Conservation (phyloP, 2,329 filamentous ascomycete species). For the Phaeosphaeriaceae sp. region DNA sequence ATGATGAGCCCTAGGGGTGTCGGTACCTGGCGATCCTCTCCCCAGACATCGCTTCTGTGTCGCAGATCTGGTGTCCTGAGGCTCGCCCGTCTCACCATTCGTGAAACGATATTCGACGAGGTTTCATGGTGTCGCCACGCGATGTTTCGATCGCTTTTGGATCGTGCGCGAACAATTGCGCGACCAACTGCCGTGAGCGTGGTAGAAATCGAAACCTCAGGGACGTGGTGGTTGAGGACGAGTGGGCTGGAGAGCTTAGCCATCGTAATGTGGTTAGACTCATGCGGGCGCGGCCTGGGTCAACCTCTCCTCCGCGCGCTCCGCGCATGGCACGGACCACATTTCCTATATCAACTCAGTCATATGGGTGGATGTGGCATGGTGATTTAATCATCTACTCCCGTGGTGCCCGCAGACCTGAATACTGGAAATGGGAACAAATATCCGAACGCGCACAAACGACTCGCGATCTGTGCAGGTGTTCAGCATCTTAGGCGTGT, state of each 20-base stretch:
- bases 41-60: constrained; percentile 3
- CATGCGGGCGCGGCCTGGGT: neutral
- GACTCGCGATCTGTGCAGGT: no score
- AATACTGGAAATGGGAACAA: no score
- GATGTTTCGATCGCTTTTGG: constrained; percentile 5
- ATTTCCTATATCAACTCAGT: neutral
- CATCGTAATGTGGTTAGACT: neutral
- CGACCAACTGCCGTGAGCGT: constrained; percentile 3
- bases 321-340: neutral
- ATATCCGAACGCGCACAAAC: no score
- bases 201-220: neutral
- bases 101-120: neutral
- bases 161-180: neutral
- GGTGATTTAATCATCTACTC: neutral
- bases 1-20: neutral
- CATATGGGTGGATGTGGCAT: neutral
- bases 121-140: constrained; percentile 4
- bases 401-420: neutral
- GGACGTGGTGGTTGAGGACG: neutral
- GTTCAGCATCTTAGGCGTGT: no score
- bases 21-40: constrained; percentile 17
- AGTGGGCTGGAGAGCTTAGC: neutral
- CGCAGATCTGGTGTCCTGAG: constrained; percentile 13
- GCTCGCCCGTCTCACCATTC: constrained; percentile 6
- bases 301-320: neutral